Evolutionary conservation across 139 green algal species (phyloP), one percentile per base, ranked within the genome.

Genomic region (Picochlorum sp.): DNA sequence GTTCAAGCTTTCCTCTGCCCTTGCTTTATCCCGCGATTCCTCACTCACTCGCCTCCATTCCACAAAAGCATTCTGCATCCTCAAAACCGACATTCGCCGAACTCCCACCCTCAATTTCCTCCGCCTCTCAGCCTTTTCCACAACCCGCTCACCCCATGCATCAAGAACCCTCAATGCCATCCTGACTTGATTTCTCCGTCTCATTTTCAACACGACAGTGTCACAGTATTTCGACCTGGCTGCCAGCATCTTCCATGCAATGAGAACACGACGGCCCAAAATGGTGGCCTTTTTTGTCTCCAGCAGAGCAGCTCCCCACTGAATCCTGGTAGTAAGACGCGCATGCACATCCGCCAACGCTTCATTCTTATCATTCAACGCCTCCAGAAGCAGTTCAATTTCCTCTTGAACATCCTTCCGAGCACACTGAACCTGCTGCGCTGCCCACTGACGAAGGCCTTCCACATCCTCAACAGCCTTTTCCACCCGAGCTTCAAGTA

Each of bases 321-420:
- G 70, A 61, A 77, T 52, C 24, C 73, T 58, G 1, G 37, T 69
- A 11, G 57, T 57, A 54, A 78, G 63, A 45, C 57, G 68, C 10
- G 28, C 37, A 59, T 77, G 59, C 4, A 63, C 52, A 47, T 69
- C 62, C 1, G 30, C 66, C 61, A 74, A 49, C 51, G 41, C 15
- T 10, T 37, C 68, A 28, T n/a, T 66, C 54, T 78, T 71, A 59
- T 63, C 45, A 41, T 57, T 47, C 13, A 78, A 59, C 15, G 65
- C 57, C 28, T 49, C 70, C 56, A 75, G 57, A n/a, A 79, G 63
- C 26, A 30, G 38, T 20, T 55, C 65, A 49, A 88, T 60, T 59
- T 88, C 82, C 24, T 70, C 63, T 47, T 84, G 67, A 71, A 88
- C 77, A 49, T 83, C 69, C 7, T 63, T 16, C 0, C 80, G 77